Conservation (phyloP, 306 rosid species). For the Castanea crenata region DNA sequence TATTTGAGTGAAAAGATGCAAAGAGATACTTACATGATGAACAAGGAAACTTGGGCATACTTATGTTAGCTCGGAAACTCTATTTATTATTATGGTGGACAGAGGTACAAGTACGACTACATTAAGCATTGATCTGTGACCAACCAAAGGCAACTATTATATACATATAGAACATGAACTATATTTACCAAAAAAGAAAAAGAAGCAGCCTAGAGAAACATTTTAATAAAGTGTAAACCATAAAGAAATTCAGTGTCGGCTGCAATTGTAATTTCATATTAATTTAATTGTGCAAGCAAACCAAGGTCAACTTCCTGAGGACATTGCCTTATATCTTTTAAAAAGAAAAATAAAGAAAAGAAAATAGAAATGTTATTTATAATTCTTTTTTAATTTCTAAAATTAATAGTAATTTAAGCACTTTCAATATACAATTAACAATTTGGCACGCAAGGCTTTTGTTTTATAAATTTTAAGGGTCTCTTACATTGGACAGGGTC, state of each 20-base stretch:
- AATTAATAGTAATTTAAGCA: too few relatives aligned
- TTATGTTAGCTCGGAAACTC: too few relatives aligned
- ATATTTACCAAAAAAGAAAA: background rate
- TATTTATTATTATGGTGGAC: too few relatives aligned
- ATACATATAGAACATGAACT: too few relatives aligned
- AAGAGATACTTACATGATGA: too few relatives aligned
- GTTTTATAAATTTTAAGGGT: background rate
- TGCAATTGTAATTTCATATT: background rate
- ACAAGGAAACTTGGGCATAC: too few relatives aligned
- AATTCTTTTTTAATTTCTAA: too few relatives aligned
- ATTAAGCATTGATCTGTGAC: too few relatives aligned
- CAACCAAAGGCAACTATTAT: too few relatives aligned
- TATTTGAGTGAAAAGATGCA: too few relatives aligned
- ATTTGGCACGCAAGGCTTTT: background rate
- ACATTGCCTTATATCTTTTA: constrained; percentile 7
- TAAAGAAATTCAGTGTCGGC: background rate
- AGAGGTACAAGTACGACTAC: too few relatives aligned
- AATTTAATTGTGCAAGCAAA: constrained; percentile 1
- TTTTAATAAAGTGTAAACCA: background rate
- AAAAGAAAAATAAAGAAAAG: background rate
- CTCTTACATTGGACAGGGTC: background rate
- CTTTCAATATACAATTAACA: constrained; percentile 2
- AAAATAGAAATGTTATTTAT: background rate
- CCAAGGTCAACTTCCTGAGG: constrained; percentile 7
- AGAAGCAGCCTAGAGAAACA: background rate